phyloP scores from a whole-genome alignment of 2,329 filamentous ascomycete species.

The Chaetomiaceae sp. region DNA sequence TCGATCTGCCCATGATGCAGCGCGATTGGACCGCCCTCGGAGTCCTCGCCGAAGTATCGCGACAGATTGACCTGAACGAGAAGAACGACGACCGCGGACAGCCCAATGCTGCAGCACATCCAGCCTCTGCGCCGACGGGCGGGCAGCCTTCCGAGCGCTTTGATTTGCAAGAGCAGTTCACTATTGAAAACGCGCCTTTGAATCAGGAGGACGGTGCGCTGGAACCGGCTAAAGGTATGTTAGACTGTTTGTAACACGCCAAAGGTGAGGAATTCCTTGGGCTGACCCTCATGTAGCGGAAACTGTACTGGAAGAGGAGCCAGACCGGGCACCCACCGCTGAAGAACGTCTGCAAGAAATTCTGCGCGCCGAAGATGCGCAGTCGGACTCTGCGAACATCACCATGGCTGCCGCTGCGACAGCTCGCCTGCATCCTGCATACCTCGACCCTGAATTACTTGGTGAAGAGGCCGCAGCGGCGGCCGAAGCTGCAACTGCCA shows the following conservation, averaged over 20 bases:
- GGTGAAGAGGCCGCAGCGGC: conserved; percentile 27
- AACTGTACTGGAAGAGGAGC: conserved; percentile 15
- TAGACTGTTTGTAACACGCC: background rate
- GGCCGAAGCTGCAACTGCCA: conserved; percentile 23
- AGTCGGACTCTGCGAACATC: conserved; percentile 46
- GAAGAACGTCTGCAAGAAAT: conserved; percentile 51
- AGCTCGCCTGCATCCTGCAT: conserved; percentile 50
- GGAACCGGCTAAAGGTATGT: conserved; percentile 38
- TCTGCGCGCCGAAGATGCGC: conserved; percentile 34
- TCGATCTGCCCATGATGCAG: conserved; percentile 39
- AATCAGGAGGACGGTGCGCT: conserved; percentile 41
- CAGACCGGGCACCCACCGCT: conserved; percentile 36
- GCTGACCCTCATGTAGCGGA: conserved; percentile 16
- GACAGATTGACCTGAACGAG: conserved; percentile 66
- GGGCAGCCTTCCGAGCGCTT: conserved; percentile 37
- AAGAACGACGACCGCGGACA: conserved; percentile 52
- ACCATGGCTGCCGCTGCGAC: conserved; percentile 55
- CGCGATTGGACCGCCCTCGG: conserved; percentile 72
- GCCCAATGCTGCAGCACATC: conserved; percentile 26
- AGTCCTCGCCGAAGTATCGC: conserved; percentile 81
- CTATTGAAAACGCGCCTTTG: conserved; percentile 51
- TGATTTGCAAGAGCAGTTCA: conserved; percentile 56
- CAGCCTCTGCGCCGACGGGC: conserved; percentile 17
- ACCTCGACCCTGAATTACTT: conserved; percentile 47
- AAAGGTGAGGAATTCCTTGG: background rate